A percentile compares a stretch with the other conserved stretches of the same genome.
Conservation (phyloP, 2,329 filamentous ascomycete species). For the Trichophyton simii region DNA sequence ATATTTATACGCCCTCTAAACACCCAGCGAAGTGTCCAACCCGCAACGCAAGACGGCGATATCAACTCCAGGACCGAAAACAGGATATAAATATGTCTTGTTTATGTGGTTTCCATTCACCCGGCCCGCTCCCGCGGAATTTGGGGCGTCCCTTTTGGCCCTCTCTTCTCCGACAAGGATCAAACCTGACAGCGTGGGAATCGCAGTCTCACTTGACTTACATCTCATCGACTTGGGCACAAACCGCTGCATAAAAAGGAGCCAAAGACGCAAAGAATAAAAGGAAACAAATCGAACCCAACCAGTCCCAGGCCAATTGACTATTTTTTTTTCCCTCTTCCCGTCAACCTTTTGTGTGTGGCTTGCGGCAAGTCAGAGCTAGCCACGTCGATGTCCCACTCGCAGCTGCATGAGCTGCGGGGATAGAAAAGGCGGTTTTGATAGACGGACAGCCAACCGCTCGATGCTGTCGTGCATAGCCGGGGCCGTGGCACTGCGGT, state of each 20-base stretch:
- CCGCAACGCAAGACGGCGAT: background rate
- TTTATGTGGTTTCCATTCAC: background rate
- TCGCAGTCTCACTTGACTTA: background rate
- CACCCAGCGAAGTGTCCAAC: too few relatives aligned
- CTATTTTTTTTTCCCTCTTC: background rate
- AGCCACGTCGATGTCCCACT: slow-evolving; percentile 3
- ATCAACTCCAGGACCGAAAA: background rate
- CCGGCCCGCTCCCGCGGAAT: background rate
- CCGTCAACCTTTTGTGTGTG: background rate
- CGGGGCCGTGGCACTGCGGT: background rate
- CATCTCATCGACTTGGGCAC: background rate
- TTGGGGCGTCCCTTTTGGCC: background rate
- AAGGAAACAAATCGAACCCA: background rate
- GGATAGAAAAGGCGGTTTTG: background rate
- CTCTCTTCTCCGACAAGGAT: background rate
- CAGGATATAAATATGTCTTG: background rate
- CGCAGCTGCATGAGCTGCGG: background rate
- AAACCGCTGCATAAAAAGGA: background rate
- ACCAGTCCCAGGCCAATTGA: background rate
- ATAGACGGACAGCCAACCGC: background rate
- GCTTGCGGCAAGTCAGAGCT: background rate
- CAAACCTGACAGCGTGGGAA: background rate
- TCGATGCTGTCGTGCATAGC: background rate
- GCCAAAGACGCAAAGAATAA: background rate
- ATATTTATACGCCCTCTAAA: background rate